Evolutionary conservation across 768 basidiomycete species (phyloP).

Genomic region (Gautieria morchelliformis): DNA sequence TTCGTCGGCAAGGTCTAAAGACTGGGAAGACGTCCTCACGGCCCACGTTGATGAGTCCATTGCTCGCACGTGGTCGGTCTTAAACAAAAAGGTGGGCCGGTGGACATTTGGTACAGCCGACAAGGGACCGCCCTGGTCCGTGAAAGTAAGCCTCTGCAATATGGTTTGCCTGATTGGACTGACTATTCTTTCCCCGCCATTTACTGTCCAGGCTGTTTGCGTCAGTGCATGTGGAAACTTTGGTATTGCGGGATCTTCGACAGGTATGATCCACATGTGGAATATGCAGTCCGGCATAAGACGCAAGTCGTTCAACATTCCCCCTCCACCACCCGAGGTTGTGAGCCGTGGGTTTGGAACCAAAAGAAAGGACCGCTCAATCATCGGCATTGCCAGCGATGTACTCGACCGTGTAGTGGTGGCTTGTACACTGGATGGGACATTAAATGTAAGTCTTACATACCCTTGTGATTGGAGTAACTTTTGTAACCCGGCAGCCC

Average conservation of each 20-base stretch:
- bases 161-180: not conserved
- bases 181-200: not conserved
- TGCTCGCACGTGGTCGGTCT: conserved; percentile 82
- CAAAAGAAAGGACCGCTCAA: conserved; percentile 39
- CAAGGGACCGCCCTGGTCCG: conserved; percentile 47
- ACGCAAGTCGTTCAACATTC: conserved; percentile 67
- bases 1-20: conserved; percentile 74
- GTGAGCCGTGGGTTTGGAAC: conserved; percentile 27
- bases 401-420: conserved; percentile 73
- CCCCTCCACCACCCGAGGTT: conserved; percentile 49
- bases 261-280: conserved; percentile 80
- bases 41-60: conserved; percentile 75
- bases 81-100: conserved; percentile 73
- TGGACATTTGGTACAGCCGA: conserved; percentile 51
- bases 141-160: conserved; percentile 45
- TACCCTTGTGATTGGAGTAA: not conserved
- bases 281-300: conserved; percentile 93
- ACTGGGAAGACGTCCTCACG: conserved; percentile 98
- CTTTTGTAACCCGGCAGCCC: not conserved
- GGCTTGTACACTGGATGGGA: conserved; percentile 82
- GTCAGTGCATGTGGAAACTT: conserved; percentile 96
- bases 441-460: conserved; percentile 59
- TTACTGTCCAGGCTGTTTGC: conserved; percentile 53
- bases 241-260: conserved; percentile 75
- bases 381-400: conserved; percentile 83